Evolutionary conservation across 257 asterid species (phyloP).

Genomic region (Solanum paucissectum): DNA sequence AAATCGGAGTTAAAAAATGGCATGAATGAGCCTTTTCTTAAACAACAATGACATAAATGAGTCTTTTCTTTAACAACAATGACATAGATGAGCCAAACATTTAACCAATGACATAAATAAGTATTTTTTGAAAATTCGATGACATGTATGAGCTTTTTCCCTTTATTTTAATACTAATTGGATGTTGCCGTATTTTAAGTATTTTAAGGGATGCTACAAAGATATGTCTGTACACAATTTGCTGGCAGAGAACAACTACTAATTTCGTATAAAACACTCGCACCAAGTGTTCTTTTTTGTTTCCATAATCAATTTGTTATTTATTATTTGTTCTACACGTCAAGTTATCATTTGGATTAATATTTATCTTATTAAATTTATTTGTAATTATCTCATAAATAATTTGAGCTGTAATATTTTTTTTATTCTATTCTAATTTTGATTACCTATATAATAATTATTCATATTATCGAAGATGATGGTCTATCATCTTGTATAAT

Average conservation of each 20-base stretch:
- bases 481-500: background rate
- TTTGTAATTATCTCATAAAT: background rate
- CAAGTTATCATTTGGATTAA: background rate
- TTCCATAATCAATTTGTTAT: background rate
- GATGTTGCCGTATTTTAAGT: background rate
- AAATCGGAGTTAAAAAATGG: too few species aligned
- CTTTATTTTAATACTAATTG: too few species aligned
- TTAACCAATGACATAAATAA: too few species aligned
- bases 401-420: background rate
- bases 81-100: too few species aligned
- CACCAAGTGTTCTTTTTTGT: background rate
- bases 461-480: background rate
- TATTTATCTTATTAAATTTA: background rate
- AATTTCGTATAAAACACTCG: conserved; percentile 4
- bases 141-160: too few species aligned
- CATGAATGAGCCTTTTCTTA: too few species aligned
- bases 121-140: too few species aligned
- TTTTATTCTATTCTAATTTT: background rate
- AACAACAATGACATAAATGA: too few species aligned
- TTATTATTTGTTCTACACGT: background rate
- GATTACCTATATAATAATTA: background rate
- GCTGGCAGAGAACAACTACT: conserved; percentile 8
- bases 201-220: background rate
- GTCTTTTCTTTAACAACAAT: too few species aligned
- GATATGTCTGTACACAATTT: conserved; percentile 10